phyloP scores from a whole-genome alignment of 805 yeast species.

The Ogataea neopini region DNA sequence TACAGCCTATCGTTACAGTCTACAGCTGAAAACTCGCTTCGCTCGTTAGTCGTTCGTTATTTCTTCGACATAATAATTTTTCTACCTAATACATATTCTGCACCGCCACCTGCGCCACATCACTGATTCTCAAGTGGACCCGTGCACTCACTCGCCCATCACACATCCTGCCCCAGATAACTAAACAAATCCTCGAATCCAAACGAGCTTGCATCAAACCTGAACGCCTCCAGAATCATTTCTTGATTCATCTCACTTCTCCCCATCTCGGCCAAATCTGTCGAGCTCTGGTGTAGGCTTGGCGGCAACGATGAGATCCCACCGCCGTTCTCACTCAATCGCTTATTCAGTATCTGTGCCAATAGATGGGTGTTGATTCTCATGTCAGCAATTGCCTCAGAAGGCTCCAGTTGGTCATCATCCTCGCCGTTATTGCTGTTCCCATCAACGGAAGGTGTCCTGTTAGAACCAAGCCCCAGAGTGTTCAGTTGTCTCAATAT shows the following conservation, averaged over 20 bases:
- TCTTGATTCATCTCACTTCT: constrained; percentile 4
- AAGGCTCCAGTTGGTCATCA: constrained; percentile 37
- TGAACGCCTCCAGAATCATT: constrained; percentile 19
- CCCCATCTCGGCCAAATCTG: constrained; percentile 3
- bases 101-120: no score
- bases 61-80: no score
- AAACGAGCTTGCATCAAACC: constrained; percentile 22
- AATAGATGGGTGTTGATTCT: constrained; percentile 34
- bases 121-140: no score
- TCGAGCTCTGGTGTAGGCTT: not conserved
- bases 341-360: constrained; percentile 32
- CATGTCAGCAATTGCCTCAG: constrained; percentile 39
- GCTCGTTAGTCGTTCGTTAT: no score
- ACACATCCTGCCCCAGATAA: constrained; percentile 2
- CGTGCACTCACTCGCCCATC: not conserved
- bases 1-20: no score
- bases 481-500: constrained; percentile 30
- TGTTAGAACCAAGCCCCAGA: constrained; percentile 21
- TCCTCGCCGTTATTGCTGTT: constrained; percentile 25
- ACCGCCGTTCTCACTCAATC: constrained; percentile 12
- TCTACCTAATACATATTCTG: not conserved
- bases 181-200: constrained; percentile 34
- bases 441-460: constrained; percentile 14
- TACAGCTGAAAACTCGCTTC: no score
- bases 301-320: constrained; percentile 1